Evolutionary conservation across 148 eudicot genomes (phyloP).

Genomic region (Rhododendron ovatum): DNA sequence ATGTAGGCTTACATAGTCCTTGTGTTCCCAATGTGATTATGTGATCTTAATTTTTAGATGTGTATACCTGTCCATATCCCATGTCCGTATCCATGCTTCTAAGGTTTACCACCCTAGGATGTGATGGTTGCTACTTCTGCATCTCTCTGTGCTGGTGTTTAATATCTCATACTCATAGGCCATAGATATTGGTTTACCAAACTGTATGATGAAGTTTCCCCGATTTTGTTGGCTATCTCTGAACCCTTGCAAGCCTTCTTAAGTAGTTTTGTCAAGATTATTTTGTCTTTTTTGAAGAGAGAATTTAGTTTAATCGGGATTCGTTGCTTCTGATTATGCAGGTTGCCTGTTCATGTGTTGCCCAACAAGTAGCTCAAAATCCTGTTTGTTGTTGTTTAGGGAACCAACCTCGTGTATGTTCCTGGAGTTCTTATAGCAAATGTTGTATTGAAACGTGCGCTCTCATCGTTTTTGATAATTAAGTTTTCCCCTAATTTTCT

Average conservation of each 20-base stretch:
- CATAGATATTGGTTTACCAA: neutral
- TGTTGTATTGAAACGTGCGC: neutral
- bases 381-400: neutral
- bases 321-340: neutral
- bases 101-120: neutral
- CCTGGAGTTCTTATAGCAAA: neutral
- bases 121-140: neutral
- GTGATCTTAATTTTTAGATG: neutral
- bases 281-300: neutral
- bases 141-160: neutral
- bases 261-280: neutral
- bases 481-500: neutral
- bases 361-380: neutral
- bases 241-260: neutral
- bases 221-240: neutral
- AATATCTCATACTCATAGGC: neutral
- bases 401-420: neutral
- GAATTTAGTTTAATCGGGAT: neutral
- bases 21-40: neutral
- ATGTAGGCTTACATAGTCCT: no score
- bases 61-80: neutral
- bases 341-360: constrained; percentile 3
- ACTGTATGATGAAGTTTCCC: neutral
- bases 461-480: neutral
- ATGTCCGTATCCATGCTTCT: neutral